These are phyloP conservation scores for Capsicum rhomboideum DNA, from an alignment of 257 asterid species.

Conservation along the genomic window DNA sequence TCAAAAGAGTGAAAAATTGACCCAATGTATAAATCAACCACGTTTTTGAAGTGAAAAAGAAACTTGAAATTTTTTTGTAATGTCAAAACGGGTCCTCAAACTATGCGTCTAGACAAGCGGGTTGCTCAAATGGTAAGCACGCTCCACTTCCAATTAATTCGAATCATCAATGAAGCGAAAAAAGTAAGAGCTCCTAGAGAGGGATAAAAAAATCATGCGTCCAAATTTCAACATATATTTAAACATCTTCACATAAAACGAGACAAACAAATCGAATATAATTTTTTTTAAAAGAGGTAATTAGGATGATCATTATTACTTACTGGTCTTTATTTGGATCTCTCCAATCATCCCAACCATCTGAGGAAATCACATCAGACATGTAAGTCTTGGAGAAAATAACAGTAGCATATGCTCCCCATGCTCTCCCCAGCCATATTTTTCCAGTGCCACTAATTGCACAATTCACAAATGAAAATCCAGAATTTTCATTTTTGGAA, in stretches of 20 bases:
- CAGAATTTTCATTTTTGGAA: constrained; percentile 37
- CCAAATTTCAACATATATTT: neutral
- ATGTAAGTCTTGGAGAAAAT: constrained; percentile 53
- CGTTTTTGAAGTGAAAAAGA: neutral
- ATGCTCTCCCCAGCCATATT: constrained; percentile 87
- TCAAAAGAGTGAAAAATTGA: neutral
- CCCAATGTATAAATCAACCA: neutral
- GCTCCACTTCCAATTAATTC: no score
- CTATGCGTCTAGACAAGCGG: neutral
- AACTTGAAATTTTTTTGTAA: no score
- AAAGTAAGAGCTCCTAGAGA: no score
- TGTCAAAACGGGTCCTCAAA: neutral
- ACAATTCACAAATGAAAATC: constrained; percentile 78
- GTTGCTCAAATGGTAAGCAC: no score
- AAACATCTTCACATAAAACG: neutral
- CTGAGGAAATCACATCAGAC: constrained; percentile 58
- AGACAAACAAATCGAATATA: neutral
- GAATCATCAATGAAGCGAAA: no score
- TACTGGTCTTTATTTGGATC: constrained; percentile 66
- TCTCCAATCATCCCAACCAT: constrained; percentile 82
- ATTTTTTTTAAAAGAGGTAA: no score
- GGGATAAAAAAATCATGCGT: no score
- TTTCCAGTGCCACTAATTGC: constrained; percentile 52
- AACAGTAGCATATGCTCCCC: constrained; percentile 67
- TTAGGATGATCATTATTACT: neutral